Percentiles rank a stretch among this genome's conserved stretches.
Conservation (phyloP, 1,139 yeast genomes). For the Protomyces arabidopsidicola region DNA sequence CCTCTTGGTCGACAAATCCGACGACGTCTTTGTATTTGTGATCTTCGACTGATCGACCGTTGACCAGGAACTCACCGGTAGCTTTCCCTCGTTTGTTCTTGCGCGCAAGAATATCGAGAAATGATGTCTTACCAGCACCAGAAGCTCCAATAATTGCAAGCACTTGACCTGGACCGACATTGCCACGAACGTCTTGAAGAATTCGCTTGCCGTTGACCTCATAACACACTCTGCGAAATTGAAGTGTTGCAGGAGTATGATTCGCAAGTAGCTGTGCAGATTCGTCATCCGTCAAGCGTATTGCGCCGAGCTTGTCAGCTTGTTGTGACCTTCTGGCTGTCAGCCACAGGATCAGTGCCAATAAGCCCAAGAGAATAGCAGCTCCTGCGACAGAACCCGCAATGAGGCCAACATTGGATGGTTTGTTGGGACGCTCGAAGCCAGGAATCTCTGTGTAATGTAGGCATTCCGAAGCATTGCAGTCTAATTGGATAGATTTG, state of each 20-base stretch:
- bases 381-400: slow-evolving; percentile 52
- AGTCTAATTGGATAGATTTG: slow-evolving; percentile 71
- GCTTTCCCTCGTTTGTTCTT: slow-evolving; percentile 73
- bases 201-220: slow-evolving; percentile 54
- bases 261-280: slow-evolving; percentile 43
- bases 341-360: slow-evolving; percentile 46
- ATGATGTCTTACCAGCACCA: slow-evolving; percentile 95
- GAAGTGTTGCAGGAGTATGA: slow-evolving; percentile 68
- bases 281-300: slow-evolving; percentile 42
- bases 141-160: slow-evolving; percentile 97
- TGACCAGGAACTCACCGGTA: slow-evolving; percentile 63
- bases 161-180: slow-evolving; percentile 80
- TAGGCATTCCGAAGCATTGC: slow-evolving; percentile 83
- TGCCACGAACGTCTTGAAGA: slow-evolving; percentile 62
- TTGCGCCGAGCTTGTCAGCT: slow-evolving; percentile 34
- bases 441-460: slow-evolving; percentile 94
- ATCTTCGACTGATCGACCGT: slow-evolving; percentile 49
- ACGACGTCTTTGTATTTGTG: slow-evolving; percentile 59
- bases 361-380: slow-evolving; percentile 39
- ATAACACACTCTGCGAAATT: slow-evolving; percentile 70
- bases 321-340: slow-evolving; percentile 37
- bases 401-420: slow-evolving; percentile 50
- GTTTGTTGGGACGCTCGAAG: slow-evolving; percentile 60
- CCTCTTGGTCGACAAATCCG: slow-evolving; percentile 98
- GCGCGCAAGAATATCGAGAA: slow-evolving; percentile 82